Base-by-base conservation (phyloP, 2,329 filamentous ascomycete genomes). In the Proliferodiscus dingleyae region DNA sequence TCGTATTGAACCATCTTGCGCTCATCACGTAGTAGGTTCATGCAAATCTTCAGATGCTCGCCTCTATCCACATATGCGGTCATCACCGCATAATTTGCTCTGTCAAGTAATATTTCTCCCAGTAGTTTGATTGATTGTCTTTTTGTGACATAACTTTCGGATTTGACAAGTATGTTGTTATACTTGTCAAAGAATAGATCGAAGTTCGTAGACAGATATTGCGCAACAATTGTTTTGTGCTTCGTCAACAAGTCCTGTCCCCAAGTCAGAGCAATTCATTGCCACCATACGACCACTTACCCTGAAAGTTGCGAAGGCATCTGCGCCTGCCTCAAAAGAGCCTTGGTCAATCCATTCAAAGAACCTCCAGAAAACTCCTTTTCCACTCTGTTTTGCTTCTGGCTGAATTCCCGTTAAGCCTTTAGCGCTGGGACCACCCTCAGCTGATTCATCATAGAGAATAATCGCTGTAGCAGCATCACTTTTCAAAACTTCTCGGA, bases 1-100 rank as follows among this genome's bases (percentile, higher is more conserved):
- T 98, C 93, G 65, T 98, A 98, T 68, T 97, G 93, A 51, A 98
- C 93, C 90, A 98, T 98, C 68, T 95, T 93, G 57, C 91, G 81
- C 66, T 97, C 91, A 66, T 97, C 93, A 56, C 89, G 84, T 50
- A 98, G 73, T 49, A 98, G 75, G 66, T 95, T 97, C 93, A 98
- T 98, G 71, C 90, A 93, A 54, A 97, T 86, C 71, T 98, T 98
- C 58, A 98, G 78, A 63, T 98, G 90, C 64, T 97, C 91, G 49
- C 90, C 90, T 39, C 86, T 84, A 65, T 95, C 90, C 47, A 98
- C 93, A 64, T 97, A 98, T 52, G 86, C 82, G 46, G 91, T 97
- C 93, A 98, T 98, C 63, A 97, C 89, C 63, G 83, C 89, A 72
- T 98, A 98, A 68, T 98, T 97, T 53, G 91, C 89, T 34, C 93